Conservation (phyloP, 176 grass and related monocot genomes). For the Alloteropsis semialata region DNA sequence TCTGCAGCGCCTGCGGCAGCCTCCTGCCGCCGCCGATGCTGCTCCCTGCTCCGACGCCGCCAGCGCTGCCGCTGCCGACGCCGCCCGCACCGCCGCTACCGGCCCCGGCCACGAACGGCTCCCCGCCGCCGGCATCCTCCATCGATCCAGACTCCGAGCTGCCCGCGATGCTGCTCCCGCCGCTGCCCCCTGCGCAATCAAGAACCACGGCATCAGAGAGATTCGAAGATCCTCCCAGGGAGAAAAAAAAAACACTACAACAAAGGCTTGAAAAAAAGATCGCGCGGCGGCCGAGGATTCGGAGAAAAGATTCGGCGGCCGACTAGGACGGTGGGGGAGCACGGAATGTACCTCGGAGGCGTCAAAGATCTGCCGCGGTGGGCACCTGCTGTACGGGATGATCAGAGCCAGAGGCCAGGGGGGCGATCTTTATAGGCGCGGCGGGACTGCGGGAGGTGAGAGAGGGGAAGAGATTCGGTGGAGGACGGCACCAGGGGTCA, state of each 20-base stretch:
- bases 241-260: not conserved
- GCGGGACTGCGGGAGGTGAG: not conserved
- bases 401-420: not conserved
- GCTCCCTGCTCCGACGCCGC: no score
- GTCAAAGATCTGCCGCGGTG: not conserved
- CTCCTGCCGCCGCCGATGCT: not conserved
- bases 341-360: slow-evolving; percentile 6
- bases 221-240: not conserved
- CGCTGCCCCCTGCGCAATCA: not conserved
- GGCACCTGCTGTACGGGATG: not conserved
- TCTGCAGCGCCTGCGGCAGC: slow-evolving; percentile 34
- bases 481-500: not conserved
- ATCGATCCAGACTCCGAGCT: not conserved
- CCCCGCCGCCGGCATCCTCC: slow-evolving; percentile 10
- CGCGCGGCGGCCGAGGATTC: not conserved
- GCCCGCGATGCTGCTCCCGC: not conserved
- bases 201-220: not conserved
- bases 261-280: not conserved
- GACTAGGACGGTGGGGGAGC: not conserved
- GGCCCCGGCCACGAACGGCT: not conserved
- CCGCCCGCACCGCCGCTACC: no score
- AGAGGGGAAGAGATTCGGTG: not conserved
- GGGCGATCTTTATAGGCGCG: not conserved
- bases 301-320: not conserved
- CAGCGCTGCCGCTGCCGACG: not conserved